Conservation (phyloP, 1,139 yeast genomes). For the Kurtzmaniella quercitrusa region DNA sequence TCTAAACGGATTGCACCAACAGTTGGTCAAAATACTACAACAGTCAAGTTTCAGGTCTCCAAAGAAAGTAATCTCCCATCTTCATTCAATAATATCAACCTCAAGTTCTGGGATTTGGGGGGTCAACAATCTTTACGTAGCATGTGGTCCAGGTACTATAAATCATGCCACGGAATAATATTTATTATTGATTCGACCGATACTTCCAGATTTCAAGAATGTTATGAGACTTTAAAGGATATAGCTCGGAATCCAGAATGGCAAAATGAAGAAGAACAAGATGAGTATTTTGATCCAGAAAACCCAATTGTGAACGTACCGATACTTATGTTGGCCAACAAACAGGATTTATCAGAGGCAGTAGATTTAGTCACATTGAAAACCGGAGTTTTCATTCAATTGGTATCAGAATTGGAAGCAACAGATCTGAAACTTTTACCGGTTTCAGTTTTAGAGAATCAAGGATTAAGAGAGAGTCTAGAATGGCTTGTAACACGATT, state of each 20-base stretch:
- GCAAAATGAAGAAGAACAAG: conserved; percentile 36
- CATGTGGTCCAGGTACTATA: conserved; percentile 85
- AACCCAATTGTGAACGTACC: conserved; percentile 61
- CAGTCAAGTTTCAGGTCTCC: conserved; percentile 34
- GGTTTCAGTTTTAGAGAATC: conserved; percentile 81
- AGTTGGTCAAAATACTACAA: conserved; percentile 61
- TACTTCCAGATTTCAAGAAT: conserved; percentile 75
- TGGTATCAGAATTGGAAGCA: conserved; percentile 79
- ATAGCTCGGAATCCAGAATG: conserved; percentile 42
- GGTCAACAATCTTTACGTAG: conserved; percentile 82
- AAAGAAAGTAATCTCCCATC: conserved; percentile 22
- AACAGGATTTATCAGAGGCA: conserved; percentile 76
- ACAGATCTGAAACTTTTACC: conserved; percentile 89
- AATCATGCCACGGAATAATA: conserved; percentile 84
- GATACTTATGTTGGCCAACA: conserved; percentile 88
- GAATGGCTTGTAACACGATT: conserved; percentile 84
- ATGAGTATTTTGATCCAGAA: conserved; percentile 25
- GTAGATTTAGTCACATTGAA: conserved; percentile 75
- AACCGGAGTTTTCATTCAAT: conserved; percentile 77
- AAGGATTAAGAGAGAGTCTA: conserved; percentile 80
- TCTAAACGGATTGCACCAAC: conserved; percentile 44
- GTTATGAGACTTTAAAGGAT: conserved; percentile 56
- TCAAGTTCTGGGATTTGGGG: conserved; percentile 95
- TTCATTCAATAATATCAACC: conserved; percentile 46
- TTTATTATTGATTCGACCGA: conserved; percentile 93